Conservation (phyloP, 2,329 filamentous ascomycete species). For the Alternaria sp. region DNA sequence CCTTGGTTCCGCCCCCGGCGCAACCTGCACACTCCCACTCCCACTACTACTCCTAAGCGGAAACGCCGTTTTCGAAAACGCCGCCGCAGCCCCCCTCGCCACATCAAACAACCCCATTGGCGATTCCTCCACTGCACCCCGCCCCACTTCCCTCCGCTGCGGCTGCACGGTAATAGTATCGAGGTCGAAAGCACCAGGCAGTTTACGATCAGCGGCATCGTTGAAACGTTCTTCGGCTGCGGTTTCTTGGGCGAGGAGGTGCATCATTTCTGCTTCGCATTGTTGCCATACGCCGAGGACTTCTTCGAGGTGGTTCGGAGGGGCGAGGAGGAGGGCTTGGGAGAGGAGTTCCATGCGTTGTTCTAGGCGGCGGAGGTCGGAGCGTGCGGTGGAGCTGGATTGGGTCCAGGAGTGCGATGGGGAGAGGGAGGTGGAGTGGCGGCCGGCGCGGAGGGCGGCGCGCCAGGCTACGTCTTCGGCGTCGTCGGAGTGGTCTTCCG, state of each 20-base stretch:
- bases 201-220: constrained; percentile 64
- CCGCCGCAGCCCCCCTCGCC: constrained; percentile 56
- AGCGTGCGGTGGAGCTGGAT: constrained; percentile 57
- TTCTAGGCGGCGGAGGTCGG: constrained; percentile 70
- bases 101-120: constrained; percentile 62
- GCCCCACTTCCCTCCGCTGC: constrained; percentile 48
- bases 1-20: constrained; percentile 8
- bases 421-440: constrained; percentile 61
- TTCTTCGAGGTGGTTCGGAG: constrained; percentile 71
- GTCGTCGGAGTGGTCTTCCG: constrained; percentile 27
- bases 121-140: constrained; percentile 54
- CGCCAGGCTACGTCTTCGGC: constrained; percentile 77
- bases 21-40: constrained; percentile 19
- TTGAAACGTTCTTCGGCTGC: constrained; percentile 75
- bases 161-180: constrained; percentile 45
- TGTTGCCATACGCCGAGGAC: constrained; percentile 77
- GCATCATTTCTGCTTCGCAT: constrained; percentile 78
- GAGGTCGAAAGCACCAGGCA: constrained; percentile 56
- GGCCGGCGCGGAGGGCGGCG: constrained; percentile 78
- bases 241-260: constrained; percentile 69
- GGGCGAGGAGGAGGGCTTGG: constrained; percentile 76
- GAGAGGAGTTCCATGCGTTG: constrained; percentile 82
- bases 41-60: constrained; percentile 46
- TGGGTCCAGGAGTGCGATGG: constrained; percentile 47
- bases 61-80: constrained; percentile 56